Conservation (phyloP, 2,329 filamentous ascomycete genomes). For the Cytospora schulzeri region DNA sequence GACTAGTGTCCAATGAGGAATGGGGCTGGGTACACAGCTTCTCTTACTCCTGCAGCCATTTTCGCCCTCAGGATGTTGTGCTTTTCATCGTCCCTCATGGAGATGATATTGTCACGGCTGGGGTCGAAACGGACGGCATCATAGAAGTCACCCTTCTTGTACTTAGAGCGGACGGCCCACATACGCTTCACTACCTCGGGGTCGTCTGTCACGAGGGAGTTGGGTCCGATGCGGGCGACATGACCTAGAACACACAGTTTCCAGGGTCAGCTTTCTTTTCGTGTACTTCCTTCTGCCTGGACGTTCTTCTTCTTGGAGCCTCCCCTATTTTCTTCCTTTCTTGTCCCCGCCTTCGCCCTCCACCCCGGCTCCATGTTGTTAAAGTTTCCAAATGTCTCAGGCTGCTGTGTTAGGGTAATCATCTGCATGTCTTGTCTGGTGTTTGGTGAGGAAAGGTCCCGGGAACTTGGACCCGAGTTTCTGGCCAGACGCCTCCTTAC, state of each 20-base stretch:
- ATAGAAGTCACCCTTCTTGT: slow-evolving; percentile 42
- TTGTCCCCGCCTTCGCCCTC: neutral
- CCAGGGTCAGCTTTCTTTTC: slow-evolving; percentile 3
- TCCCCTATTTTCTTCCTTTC: neutral
- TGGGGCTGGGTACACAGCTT: slow-evolving; percentile 21
- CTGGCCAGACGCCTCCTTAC: slow-evolving; percentile 27
- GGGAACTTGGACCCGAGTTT: slow-evolving; percentile 9
- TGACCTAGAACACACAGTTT: slow-evolving; percentile 28
- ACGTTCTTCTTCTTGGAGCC: neutral
- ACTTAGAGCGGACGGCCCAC: slow-evolving; percentile 41
- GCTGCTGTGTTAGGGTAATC: slow-evolving; percentile 18
- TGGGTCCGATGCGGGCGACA: slow-evolving; percentile 34
- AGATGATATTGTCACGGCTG: slow-evolving; percentile 41
- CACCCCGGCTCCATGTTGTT: neutral
- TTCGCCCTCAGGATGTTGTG: slow-evolving; percentile 45
- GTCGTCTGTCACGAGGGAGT: slow-evolving; percentile 34
- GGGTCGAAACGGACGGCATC: slow-evolving; percentile 42
- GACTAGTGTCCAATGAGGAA: slow-evolving; percentile 1
- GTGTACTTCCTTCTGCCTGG: neutral
- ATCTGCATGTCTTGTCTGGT: slow-evolving; percentile 26
- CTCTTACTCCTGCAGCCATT: slow-evolving; percentile 46
- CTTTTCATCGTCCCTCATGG: slow-evolving; percentile 38
- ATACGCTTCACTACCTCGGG: slow-evolving; percentile 35
- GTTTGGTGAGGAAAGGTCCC: slow-evolving; percentile 19
- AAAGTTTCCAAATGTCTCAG: slow-evolving; percentile 21